These are phyloP conservation scores for Carex scoparia DNA, from an alignment of 176 grass and related monocot species.

Conservation along the genomic window DNA sequence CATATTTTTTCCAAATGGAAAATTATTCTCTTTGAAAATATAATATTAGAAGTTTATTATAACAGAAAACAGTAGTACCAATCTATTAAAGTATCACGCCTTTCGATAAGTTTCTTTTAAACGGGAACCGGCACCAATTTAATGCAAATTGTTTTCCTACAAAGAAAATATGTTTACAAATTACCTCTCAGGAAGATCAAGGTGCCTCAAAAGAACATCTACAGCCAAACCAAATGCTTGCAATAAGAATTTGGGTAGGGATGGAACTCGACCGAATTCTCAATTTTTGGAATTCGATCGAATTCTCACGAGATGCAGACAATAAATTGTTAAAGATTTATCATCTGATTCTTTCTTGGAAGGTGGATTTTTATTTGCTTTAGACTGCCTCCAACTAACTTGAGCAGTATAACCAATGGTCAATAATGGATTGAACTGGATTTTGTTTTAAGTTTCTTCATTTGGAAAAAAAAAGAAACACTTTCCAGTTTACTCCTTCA, in stretches of 20 bases:
- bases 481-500: neutral
- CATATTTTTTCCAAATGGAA: neutral
- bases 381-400: slow-evolving; percentile 3
- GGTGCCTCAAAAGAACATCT: neutral
- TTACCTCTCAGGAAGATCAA: slow-evolving; percentile 8
- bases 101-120: no score
- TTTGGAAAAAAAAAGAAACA: neutral
- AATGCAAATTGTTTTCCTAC: neutral
- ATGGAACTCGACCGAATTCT: slow-evolving; percentile 13
- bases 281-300: slow-evolving; percentile 2
- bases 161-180: neutral
- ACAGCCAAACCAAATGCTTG: neutral
- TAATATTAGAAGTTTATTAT: neutral
- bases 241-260: neutral
- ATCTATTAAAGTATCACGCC: neutral
- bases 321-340: slow-evolving; percentile 3
- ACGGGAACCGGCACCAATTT: neutral
- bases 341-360: neutral
- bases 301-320: neutral
- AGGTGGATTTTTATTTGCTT: slow-evolving; percentile 7
- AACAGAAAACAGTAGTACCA: neutral
- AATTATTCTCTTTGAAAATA: neutral
- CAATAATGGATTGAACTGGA: neutral
- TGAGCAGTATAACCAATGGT: slow-evolving; percentile 10
- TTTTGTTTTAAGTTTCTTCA: slow-evolving; percentile 3